These are phyloP conservation scores for Carallia brachiata DNA, from an alignment of 345 rosid species.

Conservation along the genomic window DNA sequence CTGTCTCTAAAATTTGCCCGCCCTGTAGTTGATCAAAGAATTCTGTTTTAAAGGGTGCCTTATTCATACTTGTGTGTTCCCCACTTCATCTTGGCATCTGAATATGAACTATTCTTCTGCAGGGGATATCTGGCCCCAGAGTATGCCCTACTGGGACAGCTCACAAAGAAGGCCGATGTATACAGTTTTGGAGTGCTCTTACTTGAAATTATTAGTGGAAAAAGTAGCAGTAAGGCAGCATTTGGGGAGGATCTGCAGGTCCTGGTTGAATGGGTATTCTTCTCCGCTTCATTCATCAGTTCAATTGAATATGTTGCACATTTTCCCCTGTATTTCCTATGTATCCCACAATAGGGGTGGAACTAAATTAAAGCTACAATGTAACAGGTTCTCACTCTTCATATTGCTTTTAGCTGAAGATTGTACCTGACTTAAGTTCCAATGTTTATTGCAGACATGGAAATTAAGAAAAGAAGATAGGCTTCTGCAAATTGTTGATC, in stretches of 20 bases:
- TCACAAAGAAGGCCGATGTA: slow-evolving; percentile 92
- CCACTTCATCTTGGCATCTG: background rate
- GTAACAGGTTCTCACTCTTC: too few relatives aligned
- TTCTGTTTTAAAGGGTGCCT: background rate
- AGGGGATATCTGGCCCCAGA: slow-evolving; percentile 98
- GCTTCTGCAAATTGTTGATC: slow-evolving; percentile 69
- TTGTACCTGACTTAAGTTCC: background rate
- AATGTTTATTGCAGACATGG: slow-evolving; percentile 68
- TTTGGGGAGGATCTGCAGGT: slow-evolving; percentile 66
- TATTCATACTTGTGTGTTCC: background rate
- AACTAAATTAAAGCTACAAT: too few relatives aligned
- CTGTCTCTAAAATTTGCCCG: background rate
- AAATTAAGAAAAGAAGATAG: slow-evolving; percentile 66
- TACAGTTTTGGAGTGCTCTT: slow-evolving; percentile 86
- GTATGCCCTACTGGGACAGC: slow-evolving; percentile 79
- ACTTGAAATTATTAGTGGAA: slow-evolving; percentile 80
- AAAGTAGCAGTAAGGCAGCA: slow-evolving; percentile 75
- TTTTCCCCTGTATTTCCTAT: too few relatives aligned
- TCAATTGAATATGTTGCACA: too few relatives aligned
- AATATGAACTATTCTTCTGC: slow-evolving; percentile 11
- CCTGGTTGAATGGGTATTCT: slow-evolving; percentile 87
- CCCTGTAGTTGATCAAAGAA: background rate
- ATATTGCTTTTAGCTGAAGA: too few relatives aligned
- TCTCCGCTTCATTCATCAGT: slow-evolving; percentile 3
- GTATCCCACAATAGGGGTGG: too few relatives aligned